Conservation (phyloP, 345 rosid species). For the Eucalyptus cloeziana region DNA sequence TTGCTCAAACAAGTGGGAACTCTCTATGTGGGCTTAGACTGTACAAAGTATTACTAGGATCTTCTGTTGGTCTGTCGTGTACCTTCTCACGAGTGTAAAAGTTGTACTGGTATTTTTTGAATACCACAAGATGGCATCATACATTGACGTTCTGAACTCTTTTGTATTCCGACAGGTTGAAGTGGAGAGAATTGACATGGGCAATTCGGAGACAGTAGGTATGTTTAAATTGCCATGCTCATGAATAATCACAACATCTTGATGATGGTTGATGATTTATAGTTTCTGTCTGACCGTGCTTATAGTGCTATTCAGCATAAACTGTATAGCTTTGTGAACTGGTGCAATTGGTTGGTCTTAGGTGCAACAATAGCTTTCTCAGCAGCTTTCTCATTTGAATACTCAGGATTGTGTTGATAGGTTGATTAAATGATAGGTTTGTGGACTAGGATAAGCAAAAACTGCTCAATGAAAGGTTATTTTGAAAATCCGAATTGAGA, state of each 20-base stretch:
- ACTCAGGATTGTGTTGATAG: not conserved
- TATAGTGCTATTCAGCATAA: not conserved
- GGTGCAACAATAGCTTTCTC: not conserved
- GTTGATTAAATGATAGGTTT: not conserved
- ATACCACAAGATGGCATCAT: not conserved
- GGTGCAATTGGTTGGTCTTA: not conserved
- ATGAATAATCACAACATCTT: not conserved
- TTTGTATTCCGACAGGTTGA: slow-evolving; percentile 15
- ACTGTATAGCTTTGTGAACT: not conserved
- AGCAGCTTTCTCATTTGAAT: not conserved
- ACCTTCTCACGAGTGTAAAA: not conserved
- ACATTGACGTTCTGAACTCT: not conserved
- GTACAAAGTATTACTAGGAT: not conserved
- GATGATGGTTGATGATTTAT: not conserved
- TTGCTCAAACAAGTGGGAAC: not conserved
- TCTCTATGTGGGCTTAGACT: not conserved
- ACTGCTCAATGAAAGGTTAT: not conserved
- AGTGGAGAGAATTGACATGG: slow-evolving; percentile 20
- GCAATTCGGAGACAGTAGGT: slow-evolving; percentile 23
- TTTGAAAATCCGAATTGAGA: not conserved
- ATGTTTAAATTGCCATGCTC: not conserved
- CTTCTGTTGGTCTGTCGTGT: not conserved
- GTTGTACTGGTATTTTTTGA: not conserved
- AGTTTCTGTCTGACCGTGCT: not conserved
- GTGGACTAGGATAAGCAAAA: not conserved